A percentile compares a stretch with the other conserved stretches of the same genome.
Conservation (phyloP, 169 alveolate species). For the Plasmodium fragile region DNA sequence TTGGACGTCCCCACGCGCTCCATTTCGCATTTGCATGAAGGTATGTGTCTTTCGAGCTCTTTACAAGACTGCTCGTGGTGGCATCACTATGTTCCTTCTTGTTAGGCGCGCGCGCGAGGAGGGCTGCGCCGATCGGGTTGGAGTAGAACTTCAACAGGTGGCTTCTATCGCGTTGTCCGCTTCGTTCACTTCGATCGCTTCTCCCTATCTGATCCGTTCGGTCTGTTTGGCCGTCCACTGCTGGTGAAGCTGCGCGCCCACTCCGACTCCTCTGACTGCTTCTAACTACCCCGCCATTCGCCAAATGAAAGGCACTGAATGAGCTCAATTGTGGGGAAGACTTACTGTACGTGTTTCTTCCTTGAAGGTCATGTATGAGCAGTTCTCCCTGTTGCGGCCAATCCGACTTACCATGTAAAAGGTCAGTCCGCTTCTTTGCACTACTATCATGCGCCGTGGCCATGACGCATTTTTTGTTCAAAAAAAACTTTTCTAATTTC, state of each 20-base stretch:
- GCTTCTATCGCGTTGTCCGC: background rate
- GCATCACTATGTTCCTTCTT: background rate
- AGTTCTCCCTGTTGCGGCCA: background rate
- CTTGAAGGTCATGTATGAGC: background rate
- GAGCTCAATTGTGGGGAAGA: background rate
- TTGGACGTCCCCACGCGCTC: background rate
- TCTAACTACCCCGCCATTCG: background rate
- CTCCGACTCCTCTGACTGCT: background rate
- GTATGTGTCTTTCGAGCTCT: background rate
- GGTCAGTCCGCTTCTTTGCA: background rate
- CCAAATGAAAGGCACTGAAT: background rate
- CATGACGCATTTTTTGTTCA: background rate
- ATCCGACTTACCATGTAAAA: background rate
- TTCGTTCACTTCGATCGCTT: background rate
- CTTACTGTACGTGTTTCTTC: background rate
- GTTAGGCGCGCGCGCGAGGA: background rate
- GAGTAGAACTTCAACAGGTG: background rate
- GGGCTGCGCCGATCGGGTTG: background rate
- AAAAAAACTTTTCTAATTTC: background rate
- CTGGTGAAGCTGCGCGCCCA: background rate
- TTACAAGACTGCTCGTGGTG: background rate
- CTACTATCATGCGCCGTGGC: background rate
- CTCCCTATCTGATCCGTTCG: background rate
- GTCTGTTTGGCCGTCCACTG: background rate
- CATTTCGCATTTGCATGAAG: background rate